Evolutionary conservation across 106 monocot species (phyloP), one percentile per base, ranked within the genome.

Genomic region (Allium sativum): DNA sequence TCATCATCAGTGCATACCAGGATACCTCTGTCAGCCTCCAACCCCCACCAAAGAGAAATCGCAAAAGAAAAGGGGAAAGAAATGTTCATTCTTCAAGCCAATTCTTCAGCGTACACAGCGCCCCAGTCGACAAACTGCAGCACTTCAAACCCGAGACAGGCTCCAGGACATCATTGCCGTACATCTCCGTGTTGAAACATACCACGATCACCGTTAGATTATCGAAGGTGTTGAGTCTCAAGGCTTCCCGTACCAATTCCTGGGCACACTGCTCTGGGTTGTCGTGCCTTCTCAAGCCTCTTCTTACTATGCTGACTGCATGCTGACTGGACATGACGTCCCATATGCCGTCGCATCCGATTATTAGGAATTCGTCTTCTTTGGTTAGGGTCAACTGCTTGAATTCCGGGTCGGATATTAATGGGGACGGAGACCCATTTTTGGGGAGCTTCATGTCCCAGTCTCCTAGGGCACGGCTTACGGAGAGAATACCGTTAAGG

Each of bases 341-440:
- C 86, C 86, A 86, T 18, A 86, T 77, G 5, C 86, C 86, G 40
- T 86, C 86, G 44, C 86, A 86, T 7, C 80, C 86, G 1, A 86
- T 81, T 48, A 86, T 86, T 15, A 86, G 61, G 61, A 86, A 86
- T 65, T 86, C 86, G 11, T 86, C 86, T 21, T 81, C 81, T 53
- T 81, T 78, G 7, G 78, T 81, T 14, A 81, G 64, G 1, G 56
- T 10, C 0, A 47, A 64, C 21, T 69, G 78, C 58, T 14, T 62
- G 55, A 86, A 75, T 52, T 86, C 86, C 0, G 86, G 86, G 40
- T 86, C 86, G 0, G 81, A 74, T 14, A 78, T 86, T 4, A 86
- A 56, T 0, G 86, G 85, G 0, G 81, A 85, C 6, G 69, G 63
- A 0, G 80, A 74, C n/a, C 77, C 81, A 10, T 50, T 50, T 2